phyloP scores from a whole-genome alignment of 2,329 filamentous ascomycete species.

The Aspergillus brunneoviolaceus region DNA sequence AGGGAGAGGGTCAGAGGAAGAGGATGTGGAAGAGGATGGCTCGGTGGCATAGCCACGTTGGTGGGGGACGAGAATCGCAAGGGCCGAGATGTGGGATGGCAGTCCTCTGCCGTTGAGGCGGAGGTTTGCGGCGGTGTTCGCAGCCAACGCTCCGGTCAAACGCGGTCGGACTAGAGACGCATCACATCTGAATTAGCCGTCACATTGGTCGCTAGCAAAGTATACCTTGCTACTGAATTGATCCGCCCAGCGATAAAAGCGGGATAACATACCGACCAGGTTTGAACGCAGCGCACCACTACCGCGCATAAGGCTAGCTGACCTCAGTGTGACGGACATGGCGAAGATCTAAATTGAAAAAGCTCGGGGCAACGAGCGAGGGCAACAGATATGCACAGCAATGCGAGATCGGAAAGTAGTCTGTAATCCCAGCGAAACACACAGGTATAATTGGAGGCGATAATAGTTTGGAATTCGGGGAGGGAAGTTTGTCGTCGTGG shows the following conservation, averaged over 20 bases:
- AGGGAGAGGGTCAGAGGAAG: constrained; percentile 58
- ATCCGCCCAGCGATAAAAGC: background rate
- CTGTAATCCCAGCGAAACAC: background rate
- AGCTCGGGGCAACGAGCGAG: constrained; percentile 27
- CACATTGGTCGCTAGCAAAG: background rate
- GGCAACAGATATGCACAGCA: constrained; percentile 14
- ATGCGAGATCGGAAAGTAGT: constrained; percentile 2
- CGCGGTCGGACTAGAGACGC: constrained; percentile 32
- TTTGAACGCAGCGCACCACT: constrained; percentile 32
- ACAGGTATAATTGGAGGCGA: background rate
- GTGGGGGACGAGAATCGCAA: constrained; percentile 58
- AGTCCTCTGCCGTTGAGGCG: constrained; percentile 39
- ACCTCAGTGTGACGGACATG: constrained; percentile 42
- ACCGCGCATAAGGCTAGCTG: constrained; percentile 39
- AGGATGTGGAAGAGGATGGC: constrained; percentile 50
- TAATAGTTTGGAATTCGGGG: background rate
- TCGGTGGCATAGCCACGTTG: constrained; percentile 56
- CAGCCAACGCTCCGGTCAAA: constrained; percentile 31
- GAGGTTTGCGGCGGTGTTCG: constrained; percentile 34
- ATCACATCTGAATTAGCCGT: constrained; percentile 5
- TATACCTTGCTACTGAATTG: too few relatives aligned
- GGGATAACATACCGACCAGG: constrained; percentile 28
- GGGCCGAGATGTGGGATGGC: constrained; percentile 54
- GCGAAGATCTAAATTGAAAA: constrained; percentile 29
- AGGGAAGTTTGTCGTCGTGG: constrained; percentile 1